Evolutionary conservation across 106 monocot genomes (phyloP).

Genomic region (Narthecium ossifragum): DNA sequence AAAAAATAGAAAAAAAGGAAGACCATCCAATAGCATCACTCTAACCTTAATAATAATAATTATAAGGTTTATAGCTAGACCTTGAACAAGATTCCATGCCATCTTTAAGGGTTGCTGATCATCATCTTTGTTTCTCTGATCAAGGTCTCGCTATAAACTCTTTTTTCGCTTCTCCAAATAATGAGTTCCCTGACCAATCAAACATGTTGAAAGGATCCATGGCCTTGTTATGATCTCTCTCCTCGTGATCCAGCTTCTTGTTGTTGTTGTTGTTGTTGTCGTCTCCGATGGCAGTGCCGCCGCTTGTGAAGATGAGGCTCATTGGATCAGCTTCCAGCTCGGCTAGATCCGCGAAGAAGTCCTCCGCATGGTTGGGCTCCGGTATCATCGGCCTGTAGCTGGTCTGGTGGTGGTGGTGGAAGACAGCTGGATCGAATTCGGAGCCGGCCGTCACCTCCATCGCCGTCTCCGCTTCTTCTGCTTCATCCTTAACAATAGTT

Average conservation of each 20-base stretch:
- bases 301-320: constrained; percentile 43
- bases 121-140: not conserved
- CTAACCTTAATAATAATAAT: not conserved
- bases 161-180: constrained; percentile 22
- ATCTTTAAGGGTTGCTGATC: not conserved
- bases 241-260: constrained; percentile 16
- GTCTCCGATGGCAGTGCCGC: not conserved
- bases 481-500: constrained; percentile 13
- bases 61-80: constrained; percentile 20
- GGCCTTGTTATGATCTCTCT: constrained; percentile 13
- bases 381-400: constrained; percentile 41
- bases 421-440: not conserved
- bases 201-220: constrained; percentile 39
- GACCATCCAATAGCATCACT: no score
- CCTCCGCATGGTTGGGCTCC: constrained; percentile 26
- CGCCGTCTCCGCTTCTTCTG: constrained; percentile 6
- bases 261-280: not conserved
- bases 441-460: no score
- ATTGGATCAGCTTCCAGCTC: constrained; percentile 53
- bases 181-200: constrained; percentile 33
- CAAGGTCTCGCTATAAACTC: constrained; percentile 25
- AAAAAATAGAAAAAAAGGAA: not conserved
- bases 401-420: constrained; percentile 1
- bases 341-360: constrained; percentile 52
- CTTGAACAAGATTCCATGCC: constrained; percentile 8